Conservation (phyloP, 257 asterid genomes). For the Mitragyna speciosa region DNA sequence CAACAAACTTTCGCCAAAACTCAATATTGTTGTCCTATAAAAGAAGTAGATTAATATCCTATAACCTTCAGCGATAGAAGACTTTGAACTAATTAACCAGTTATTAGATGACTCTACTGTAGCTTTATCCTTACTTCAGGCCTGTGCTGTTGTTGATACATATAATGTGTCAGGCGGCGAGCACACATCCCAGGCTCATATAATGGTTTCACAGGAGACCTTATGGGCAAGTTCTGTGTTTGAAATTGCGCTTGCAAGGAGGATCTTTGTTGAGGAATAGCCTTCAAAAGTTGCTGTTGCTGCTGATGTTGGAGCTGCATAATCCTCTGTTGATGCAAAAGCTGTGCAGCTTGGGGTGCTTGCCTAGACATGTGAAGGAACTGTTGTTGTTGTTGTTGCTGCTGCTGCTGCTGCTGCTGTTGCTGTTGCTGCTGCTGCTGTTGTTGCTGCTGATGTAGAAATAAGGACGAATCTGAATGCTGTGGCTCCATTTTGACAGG, state of each 20-base stretch:
- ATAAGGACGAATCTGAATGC: slow-evolving; percentile 67
- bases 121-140: slow-evolving; percentile 63
- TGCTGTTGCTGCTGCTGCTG: slow-evolving; percentile 42
- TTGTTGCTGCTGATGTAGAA: slow-evolving; percentile 68
- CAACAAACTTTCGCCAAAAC: slow-evolving; percentile 89
- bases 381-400: slow-evolving; percentile 22
- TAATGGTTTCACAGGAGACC: slow-evolving; percentile 66
- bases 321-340: slow-evolving; percentile 76
- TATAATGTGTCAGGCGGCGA: slow-evolving; percentile 84
- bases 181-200: slow-evolving; percentile 99
- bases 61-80: neutral
- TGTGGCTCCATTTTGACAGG: slow-evolving; percentile 79
- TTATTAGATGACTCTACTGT: neutral
- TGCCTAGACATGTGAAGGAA: slow-evolving; percentile 36
- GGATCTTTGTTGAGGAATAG: slow-evolving; percentile 82
- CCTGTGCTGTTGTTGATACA: slow-evolving; percentile 96
- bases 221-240: slow-evolving; percentile 54
- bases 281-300: slow-evolving; percentile 75
- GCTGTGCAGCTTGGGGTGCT: slow-evolving; percentile 64
- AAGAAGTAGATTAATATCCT: slow-evolving; percentile 10
- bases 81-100: neutral
- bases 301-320: slow-evolving; percentile 77
- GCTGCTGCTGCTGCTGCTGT: slow-evolving; percentile 64
- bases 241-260: slow-evolving; percentile 62
- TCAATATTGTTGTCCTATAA: slow-evolving; percentile 84